Evolutionary conservation across 164 flowering plant genomes (phyloP).

Genomic region (Echeveria elegans): DNA sequence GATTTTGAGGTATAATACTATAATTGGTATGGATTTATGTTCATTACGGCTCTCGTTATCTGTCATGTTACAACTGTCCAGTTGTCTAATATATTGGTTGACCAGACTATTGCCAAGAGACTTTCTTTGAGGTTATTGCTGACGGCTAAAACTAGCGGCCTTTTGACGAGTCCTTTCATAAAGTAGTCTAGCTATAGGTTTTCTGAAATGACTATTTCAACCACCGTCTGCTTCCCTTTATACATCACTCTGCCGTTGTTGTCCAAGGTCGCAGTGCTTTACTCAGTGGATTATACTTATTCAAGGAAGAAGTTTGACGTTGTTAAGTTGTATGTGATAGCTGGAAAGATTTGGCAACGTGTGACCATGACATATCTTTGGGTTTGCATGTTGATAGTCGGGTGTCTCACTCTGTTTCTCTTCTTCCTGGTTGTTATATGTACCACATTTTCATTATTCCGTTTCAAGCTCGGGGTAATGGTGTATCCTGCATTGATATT

Average conservation of each 20-base stretch:
- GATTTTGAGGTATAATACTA: slow-evolving; percentile 66
- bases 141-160: slow-evolving; percentile 61
- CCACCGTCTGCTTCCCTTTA: slow-evolving; percentile 55
- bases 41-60: slow-evolving; percentile 51
- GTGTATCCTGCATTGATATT: slow-evolving; percentile 46
- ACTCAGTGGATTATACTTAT: slow-evolving; percentile 79
- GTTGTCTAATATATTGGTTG: slow-evolving; percentile 62
- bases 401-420: slow-evolving; percentile 51
- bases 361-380: slow-evolving; percentile 59
- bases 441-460: slow-evolving; percentile 36
- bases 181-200: slow-evolving; percentile 59
- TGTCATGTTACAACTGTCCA: slow-evolving; percentile 69
- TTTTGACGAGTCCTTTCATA: slow-evolving; percentile 53
- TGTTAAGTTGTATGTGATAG: slow-evolving; percentile 36
- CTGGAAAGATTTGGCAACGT: slow-evolving; percentile 66
- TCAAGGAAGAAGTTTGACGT: too few species aligned
- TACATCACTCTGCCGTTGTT: slow-evolving; percentile 53
- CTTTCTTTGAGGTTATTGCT: too few species aligned
- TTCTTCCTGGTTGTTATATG: slow-evolving; percentile 55
- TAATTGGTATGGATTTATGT: slow-evolving; percentile 48
- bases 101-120: slow-evolving; percentile 50
- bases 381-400: slow-evolving; percentile 56
- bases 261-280: slow-evolving; percentile 75
- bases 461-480: too few species aligned
- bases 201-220: slow-evolving; percentile 55